Conservation (phyloP, 805 yeast species). For the Ogataea kodamae region DNA sequence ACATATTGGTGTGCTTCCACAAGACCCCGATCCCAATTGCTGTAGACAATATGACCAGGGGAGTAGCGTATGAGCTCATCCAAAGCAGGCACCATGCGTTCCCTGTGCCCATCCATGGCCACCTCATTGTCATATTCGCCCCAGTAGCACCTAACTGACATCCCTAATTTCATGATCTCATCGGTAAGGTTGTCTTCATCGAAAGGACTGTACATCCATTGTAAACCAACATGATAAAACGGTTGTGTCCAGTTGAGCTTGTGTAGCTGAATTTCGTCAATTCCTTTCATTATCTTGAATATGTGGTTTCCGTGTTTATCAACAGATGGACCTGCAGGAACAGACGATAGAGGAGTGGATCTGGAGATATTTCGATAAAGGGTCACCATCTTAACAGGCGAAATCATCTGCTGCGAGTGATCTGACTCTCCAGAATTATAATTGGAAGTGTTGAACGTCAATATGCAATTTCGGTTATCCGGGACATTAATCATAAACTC, state of each 20-base stretch:
- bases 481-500: constrained; percentile 55
- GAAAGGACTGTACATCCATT: constrained; percentile 69
- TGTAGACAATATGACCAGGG: constrained; percentile 61
- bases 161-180: constrained; percentile 40
- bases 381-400: constrained; percentile 65
- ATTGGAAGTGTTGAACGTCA: constrained; percentile 53
- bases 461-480: constrained; percentile 61
- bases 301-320: constrained; percentile 35
- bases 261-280: constrained; percentile 60
- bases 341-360: constrained; percentile 7
- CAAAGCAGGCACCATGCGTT: constrained; percentile 58
- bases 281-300: constrained; percentile 58
- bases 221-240: constrained; percentile 57
- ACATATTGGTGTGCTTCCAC: constrained; percentile 44
- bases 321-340: constrained; percentile 46
- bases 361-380: constrained; percentile 37
- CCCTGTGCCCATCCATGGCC: constrained; percentile 36
- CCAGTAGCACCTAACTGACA: constrained; percentile 70
- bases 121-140: constrained; percentile 58
- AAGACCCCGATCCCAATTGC: constrained; percentile 66
- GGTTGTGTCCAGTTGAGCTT: constrained; percentile 57
- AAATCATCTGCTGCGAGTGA: constrained; percentile 33
- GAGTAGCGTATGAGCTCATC: constrained; percentile 66
- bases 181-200: constrained; percentile 38
- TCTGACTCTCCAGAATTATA: constrained; percentile 32